Percentiles rank a stretch among this genome's conserved stretches.
These are phyloP conservation scores for Geranium brycei DNA, from an alignment of 345 rosid species.

Conservation along the genomic window DNA sequence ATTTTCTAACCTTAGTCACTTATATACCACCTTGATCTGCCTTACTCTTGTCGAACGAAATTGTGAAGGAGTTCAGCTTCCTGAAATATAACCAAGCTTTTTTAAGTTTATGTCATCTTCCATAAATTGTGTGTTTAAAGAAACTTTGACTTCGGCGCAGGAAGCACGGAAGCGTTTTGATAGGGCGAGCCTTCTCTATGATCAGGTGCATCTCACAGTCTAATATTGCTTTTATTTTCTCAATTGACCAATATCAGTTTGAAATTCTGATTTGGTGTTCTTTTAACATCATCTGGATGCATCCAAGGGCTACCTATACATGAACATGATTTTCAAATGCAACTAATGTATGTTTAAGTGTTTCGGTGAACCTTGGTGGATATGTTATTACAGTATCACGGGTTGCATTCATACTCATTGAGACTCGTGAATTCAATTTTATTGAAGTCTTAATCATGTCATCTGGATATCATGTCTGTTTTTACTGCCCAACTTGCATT, in stretches of 20 bases:
- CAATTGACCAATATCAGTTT: too few relatives aligned
- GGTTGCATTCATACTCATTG: slow-evolving; percentile 1
- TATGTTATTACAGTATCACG: too few relatives aligned
- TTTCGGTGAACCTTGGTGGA: too few relatives aligned
- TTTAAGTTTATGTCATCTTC: neutral
- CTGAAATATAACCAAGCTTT: neutral
- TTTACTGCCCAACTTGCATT: too few relatives aligned
- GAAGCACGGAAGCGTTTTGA: slow-evolving; percentile 96
- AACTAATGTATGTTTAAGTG: too few relatives aligned
- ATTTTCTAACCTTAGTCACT: neutral
- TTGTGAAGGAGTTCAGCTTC: neutral
- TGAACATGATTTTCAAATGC: too few relatives aligned
- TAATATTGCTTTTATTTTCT: neutral
- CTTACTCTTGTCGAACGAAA: neutral
- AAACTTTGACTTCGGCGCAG: slow-evolving; percentile 32
- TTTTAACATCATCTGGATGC: too few relatives aligned
- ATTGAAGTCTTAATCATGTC: too few relatives aligned
- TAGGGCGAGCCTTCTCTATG: slow-evolving; percentile 83
- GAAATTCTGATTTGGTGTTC: too few relatives aligned
- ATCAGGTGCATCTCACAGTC: slow-evolving; percentile 48
- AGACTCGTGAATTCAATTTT: neutral
- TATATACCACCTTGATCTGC: neutral
- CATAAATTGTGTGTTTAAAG: neutral
- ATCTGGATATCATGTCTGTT: too few relatives aligned
- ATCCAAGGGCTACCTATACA: too few relatives aligned